Conservation (phyloP, 2,329 filamentous ascomycete species). For the Aspergillus neoniger region DNA sequence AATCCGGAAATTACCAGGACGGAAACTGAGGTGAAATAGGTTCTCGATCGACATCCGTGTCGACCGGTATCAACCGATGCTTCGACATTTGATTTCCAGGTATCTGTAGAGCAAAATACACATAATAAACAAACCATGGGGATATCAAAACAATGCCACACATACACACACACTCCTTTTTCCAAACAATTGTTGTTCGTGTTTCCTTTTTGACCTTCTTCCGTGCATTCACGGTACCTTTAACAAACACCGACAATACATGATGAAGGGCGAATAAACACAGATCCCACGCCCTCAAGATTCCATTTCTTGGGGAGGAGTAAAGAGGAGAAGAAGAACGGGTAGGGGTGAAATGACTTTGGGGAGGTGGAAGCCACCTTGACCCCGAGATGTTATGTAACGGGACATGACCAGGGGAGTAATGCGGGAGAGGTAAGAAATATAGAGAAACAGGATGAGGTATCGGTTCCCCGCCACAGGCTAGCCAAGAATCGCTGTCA, state of each 20-base stretch:
- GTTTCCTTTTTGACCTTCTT: constrained; percentile 9
- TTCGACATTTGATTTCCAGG: constrained; percentile 1
- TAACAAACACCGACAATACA: neutral
- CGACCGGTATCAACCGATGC: neutral
- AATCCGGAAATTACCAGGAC: neutral
- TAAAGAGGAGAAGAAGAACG: neutral
- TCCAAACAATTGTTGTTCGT: constrained; percentile 6
- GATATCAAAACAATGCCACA: constrained; percentile 15
- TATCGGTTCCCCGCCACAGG: neutral
- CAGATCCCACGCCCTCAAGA: constrained; percentile 9
- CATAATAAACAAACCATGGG: constrained; percentile 15
- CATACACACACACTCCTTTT: constrained; percentile 12
- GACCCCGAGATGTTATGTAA: neutral
- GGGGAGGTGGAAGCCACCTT: neutral
- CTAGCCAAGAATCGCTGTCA: neutral
- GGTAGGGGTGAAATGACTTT: neutral
- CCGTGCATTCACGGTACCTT: neutral
- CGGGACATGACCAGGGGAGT: neutral
- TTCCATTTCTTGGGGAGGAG: constrained; percentile 8
- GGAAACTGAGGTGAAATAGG: neutral
- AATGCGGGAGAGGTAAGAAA: neutral
- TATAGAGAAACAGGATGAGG: neutral
- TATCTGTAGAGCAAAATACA: constrained; percentile 3
- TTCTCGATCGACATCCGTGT: neutral
- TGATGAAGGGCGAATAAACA: constrained; percentile 9